Evolutionary conservation across 192 early-diverging fungal species (phyloP).

Genomic region (Rhizoclosmatium sp.): DNA sequence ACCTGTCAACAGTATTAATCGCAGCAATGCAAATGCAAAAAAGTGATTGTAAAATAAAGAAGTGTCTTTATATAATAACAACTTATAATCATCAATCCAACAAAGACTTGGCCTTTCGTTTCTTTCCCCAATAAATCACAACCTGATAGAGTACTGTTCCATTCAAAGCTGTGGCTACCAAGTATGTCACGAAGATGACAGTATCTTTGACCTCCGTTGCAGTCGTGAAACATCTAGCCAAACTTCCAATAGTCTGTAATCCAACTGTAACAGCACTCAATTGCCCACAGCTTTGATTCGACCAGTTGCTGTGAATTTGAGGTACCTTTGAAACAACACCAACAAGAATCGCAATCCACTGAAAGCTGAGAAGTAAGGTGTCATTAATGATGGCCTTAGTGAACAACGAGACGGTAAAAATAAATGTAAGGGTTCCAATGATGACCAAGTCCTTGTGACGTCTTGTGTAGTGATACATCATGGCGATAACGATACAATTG

Average conservation of each 20-base stretch:
- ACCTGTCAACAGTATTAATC: neutral
- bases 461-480: conserved; percentile 55
- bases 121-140: conserved; percentile 40
- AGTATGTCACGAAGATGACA: conserved; percentile 74
- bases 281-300: conserved; percentile 87
- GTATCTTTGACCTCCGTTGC: conserved; percentile 89
- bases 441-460: conserved; percentile 39
- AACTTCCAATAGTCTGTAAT: conserved; percentile 87
- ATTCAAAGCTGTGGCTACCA: conserved; percentile 81
- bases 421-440: conserved; percentile 51
- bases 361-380: conserved; percentile 69
- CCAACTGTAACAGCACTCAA: conserved; percentile 91
- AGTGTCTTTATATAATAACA: neutral
- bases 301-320: conserved; percentile 86
- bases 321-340: conserved; percentile 86
- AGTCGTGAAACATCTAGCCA: conserved; percentile 91
- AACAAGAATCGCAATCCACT: conserved; percentile 82
- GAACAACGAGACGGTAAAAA: conserved; percentile 56
- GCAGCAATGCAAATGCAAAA: neutral
- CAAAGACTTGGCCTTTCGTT: conserved; percentile 23
- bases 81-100: conserved; percentile 26
- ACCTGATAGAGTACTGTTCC: conserved; percentile 56
- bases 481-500: conserved; percentile 75
- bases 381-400: conserved; percentile 45
- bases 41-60: neutral